These are phyloP conservation scores for Paraconiothyrium sp. DNA, from an alignment of 2,329 filamentous ascomycete genomes.

Conservation along the genomic window DNA sequence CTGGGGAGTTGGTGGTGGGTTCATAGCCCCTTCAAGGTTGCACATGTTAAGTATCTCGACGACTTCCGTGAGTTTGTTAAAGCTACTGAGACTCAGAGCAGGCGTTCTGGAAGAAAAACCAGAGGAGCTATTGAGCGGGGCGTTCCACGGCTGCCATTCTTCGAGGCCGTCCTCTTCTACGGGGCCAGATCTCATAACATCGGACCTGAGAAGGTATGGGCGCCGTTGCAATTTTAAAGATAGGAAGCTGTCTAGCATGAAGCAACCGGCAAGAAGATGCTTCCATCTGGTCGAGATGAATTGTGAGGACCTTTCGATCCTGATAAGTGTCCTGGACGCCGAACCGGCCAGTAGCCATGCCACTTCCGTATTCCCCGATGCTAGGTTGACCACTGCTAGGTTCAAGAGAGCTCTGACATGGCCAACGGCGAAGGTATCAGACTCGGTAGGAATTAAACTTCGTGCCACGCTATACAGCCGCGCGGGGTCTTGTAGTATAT, in stretches of 20 bases:
- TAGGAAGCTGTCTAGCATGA: constrained; percentile 69
- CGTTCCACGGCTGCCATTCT: constrained; percentile 78
- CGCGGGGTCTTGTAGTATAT: constrained; percentile 22
- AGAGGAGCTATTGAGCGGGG: constrained; percentile 54
- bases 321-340: constrained; percentile 65
- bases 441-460: constrained; percentile 42
- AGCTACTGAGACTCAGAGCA: constrained; percentile 60
- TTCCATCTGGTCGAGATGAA: constrained; percentile 46
- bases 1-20: constrained; percentile 38
- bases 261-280: constrained; percentile 65
- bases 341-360: constrained; percentile 73
- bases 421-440: constrained; percentile 47
- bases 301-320: constrained; percentile 49
- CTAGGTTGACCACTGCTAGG: constrained; percentile 71
- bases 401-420: constrained; percentile 56
- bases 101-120: constrained; percentile 34
- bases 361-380: constrained; percentile 62
- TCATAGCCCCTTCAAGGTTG: constrained; percentile 20
- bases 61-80: constrained; percentile 59
- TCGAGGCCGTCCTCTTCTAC: constrained; percentile 74
- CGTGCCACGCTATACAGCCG: constrained; percentile 41
- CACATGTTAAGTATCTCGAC: constrained; percentile 33
- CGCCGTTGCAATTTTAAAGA: constrained; percentile 61
- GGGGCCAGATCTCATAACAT: constrained; percentile 58
- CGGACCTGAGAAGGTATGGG: constrained; percentile 60